Percentiles rank a stretch among this genome's conserved stretches.
Evolutionary conservation across 176 grass and related monocot species (phyloP).

Genomic region (Microstegium vimineum): DNA sequence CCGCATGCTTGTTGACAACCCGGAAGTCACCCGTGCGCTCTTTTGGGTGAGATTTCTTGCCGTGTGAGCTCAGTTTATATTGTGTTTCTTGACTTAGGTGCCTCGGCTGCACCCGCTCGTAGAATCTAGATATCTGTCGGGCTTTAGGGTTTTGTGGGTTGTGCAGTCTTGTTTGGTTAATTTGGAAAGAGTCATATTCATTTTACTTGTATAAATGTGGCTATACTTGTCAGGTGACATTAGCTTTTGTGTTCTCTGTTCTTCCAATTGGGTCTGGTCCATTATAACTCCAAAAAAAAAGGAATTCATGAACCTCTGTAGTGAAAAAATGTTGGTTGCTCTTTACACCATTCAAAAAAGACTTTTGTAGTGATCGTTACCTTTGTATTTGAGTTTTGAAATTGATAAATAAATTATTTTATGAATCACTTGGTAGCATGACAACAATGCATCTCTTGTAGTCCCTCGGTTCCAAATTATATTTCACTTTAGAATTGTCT

Average conservation of each 20-base stretch:
- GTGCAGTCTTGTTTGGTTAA: background rate
- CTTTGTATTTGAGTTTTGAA: background rate
- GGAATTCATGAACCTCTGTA: background rate
- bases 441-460: background rate
- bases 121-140: background rate
- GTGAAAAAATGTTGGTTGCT: background rate
- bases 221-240: background rate
- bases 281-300: background rate
- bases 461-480: background rate
- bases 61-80: background rate
- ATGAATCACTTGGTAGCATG: background rate
- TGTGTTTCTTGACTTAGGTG: background rate
- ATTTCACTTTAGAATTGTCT: background rate
- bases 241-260: background rate
- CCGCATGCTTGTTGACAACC: constrained; percentile 88
- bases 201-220: background rate
- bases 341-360: background rate
- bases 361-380: background rate
- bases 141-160: constrained; percentile 5
- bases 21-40: constrained; percentile 74
- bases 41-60: constrained; percentile 61
- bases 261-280: background rate
- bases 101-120: background rate
- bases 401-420: background rate
- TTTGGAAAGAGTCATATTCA: background rate